phyloP scores from a whole-genome alignment of 345 rosid species.

The Pugionium dolabratum region DNA sequence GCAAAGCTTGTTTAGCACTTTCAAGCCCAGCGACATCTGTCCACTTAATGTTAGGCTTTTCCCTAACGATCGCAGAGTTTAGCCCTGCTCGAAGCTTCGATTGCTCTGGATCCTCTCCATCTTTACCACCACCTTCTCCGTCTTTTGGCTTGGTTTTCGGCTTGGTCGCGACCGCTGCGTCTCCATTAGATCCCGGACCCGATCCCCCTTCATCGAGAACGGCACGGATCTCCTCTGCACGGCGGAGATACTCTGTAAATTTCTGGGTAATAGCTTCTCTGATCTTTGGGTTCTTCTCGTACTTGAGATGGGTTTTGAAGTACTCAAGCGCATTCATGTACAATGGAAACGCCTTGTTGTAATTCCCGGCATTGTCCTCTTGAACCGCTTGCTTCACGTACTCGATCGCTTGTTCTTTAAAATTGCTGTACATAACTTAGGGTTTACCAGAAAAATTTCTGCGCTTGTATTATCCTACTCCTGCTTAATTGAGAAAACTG shows the following conservation, averaged over 20 bases:
- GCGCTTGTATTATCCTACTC: background rate
- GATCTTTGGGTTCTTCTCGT: constrained; percentile 93
- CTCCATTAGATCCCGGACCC: constrained; percentile 69
- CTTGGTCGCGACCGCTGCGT: constrained; percentile 69
- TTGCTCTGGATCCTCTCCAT: constrained; percentile 83
- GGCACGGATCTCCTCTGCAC: constrained; percentile 94
- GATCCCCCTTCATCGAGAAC: constrained; percentile 85
- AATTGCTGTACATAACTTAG: constrained; percentile 83
- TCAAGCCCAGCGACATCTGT: constrained; percentile 93
- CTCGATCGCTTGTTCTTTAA: constrained; percentile 94
- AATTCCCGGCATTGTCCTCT: constrained; percentile 90
- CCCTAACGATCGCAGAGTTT: constrained; percentile 81
- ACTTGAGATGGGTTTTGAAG: constrained; percentile 92
- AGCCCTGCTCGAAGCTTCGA: constrained; percentile 77
- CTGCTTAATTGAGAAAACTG: background rate
- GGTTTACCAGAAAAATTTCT: constrained; percentile 17
- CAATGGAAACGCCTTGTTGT: constrained; percentile 78
- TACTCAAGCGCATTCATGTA: constrained; percentile 96
- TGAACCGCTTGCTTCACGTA: constrained; percentile 89
- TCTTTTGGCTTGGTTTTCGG: constrained; percentile 82
- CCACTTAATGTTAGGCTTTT: constrained; percentile 90
- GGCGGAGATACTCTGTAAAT: constrained; percentile 88
- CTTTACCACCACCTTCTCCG: constrained; percentile 60
- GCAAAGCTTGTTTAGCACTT: constrained; percentile 86
- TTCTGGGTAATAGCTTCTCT: constrained; percentile 77